Conservation (phyloP, 352 stramenopile genomes). For the Lagenidium sp. region DNA sequence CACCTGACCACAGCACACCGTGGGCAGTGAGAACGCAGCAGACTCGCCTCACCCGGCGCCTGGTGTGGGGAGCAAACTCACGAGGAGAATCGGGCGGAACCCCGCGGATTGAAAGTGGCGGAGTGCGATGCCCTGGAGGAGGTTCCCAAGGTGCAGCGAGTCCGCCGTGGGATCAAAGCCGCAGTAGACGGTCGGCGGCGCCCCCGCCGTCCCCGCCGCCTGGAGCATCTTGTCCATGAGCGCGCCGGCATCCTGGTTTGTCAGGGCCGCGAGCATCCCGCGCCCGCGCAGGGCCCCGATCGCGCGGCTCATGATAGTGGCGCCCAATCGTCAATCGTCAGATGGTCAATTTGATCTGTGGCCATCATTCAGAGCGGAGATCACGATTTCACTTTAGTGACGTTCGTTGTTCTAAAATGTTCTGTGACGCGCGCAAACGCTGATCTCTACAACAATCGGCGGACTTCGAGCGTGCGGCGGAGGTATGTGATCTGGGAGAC, state of each 20-base stretch:
- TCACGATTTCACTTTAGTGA: conserved; percentile 7
- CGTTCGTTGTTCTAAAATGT: background rate
- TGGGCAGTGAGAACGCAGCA: no score
- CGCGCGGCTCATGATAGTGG: conserved; percentile 69
- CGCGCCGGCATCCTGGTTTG: conserved; percentile 44
- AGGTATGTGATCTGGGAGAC: conserved; percentile 82
- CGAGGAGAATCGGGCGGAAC: conserved; percentile 87
- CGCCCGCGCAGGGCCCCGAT: conserved; percentile 47
- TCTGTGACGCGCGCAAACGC: no score
- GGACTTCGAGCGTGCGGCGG: conserved; percentile 75
- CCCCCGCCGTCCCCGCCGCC: background rate
- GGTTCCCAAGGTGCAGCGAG: conserved; percentile 87
- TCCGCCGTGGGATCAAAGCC: conserved; percentile 91
- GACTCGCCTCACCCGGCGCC: no score
- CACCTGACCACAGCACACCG: no score
- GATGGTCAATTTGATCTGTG: background rate
- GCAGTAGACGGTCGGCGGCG: conserved; percentile 62
- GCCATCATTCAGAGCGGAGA: conserved; percentile 1
- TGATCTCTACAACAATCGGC: conserved; percentile 67
- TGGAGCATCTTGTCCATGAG: conserved; percentile 43
- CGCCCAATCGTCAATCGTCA: no score
- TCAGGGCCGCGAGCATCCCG: conserved; percentile 68
- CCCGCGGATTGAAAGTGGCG: conserved; percentile 83
- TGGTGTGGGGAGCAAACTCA: no score
- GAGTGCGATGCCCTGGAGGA: conserved; percentile 82